Conservation (phyloP, 306 rosid genomes). For the Gillenia trifoliata region DNA sequence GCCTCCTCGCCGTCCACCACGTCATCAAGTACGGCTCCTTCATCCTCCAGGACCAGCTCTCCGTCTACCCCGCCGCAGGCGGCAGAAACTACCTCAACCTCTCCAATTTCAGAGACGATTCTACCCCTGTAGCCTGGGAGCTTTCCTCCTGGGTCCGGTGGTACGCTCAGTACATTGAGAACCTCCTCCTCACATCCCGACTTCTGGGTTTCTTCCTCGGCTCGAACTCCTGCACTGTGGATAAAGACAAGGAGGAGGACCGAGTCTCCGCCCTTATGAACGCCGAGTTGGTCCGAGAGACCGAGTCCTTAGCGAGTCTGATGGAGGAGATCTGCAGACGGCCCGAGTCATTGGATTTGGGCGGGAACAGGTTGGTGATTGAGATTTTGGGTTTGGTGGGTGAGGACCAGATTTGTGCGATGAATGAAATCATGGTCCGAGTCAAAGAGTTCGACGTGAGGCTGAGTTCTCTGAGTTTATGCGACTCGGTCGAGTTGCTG, state of each 20-base stretch:
- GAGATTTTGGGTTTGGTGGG: slow-evolving; percentile 42
- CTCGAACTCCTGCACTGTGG: neutral
- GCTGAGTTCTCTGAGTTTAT: slow-evolving; percentile 45
- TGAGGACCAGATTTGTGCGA: slow-evolving; percentile 35
- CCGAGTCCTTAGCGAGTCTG: slow-evolving; percentile 42
- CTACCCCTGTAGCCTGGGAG: slow-evolving; percentile 48
- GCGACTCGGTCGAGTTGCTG: slow-evolving; percentile 63
- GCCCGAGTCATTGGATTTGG: slow-evolving; percentile 27
- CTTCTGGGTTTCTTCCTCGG: slow-evolving; percentile 51
- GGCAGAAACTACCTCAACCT: slow-evolving; percentile 93
- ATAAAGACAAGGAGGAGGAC: slow-evolving; percentile 32
- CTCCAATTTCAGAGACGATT: slow-evolving; percentile 65
- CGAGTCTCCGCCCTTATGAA: slow-evolving; percentile 36
- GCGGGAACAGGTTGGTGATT: slow-evolving; percentile 38
- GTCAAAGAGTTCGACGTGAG: slow-evolving; percentile 55
- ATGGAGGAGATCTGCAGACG: slow-evolving; percentile 40
- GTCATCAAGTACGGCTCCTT: slow-evolving; percentile 57
- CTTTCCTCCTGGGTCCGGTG: slow-evolving; percentile 83
- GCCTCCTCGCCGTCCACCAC: slow-evolving; percentile 70
- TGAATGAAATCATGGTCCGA: slow-evolving; percentile 29
- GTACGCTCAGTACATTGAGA: slow-evolving; percentile 68
- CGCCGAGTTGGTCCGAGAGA: slow-evolving; percentile 42
- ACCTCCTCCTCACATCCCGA: slow-evolving; percentile 41
- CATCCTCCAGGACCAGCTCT: slow-evolving; percentile 87
- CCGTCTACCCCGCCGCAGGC: slow-evolving; percentile 59